Evolutionary conservation across 495 filamentous ascomycete species (phyloP).

Genomic region (Lasiosphaeris hirsuta): DNA sequence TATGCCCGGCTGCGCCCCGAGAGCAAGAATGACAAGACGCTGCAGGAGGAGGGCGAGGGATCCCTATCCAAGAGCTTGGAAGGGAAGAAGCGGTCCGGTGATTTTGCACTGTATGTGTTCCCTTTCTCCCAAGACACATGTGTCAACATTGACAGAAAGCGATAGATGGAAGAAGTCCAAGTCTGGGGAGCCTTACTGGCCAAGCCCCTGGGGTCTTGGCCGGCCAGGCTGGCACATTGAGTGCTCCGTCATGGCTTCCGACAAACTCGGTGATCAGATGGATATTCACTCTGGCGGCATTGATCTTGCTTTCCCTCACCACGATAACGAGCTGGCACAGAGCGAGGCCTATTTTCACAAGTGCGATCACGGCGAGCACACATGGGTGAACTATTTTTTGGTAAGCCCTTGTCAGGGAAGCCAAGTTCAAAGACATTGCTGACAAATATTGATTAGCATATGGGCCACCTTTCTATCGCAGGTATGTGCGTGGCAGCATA

Average conservation of each 20-base stretch:
- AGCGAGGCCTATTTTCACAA: constrained; percentile 79
- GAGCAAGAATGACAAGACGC: constrained; percentile 74
- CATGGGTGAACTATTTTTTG: constrained; percentile 95
- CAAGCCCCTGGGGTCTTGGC: constrained; percentile 79
- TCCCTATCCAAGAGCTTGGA: constrained; percentile 65
- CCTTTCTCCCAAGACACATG: not conserved
- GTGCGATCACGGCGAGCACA: constrained; percentile 51
- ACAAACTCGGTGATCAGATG: constrained; percentile 73
- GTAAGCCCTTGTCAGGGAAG: not conserved
- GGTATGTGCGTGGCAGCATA: constrained; percentile 46
- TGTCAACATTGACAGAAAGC: not conserved
- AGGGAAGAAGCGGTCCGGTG: constrained; percentile 66
- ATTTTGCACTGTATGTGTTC: constrained; percentile 67
- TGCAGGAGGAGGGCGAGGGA: constrained; percentile 89
- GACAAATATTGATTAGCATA: constrained; percentile 49
- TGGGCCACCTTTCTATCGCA: constrained; percentile 87
- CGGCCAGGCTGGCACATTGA: constrained; percentile 98
- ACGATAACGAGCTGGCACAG: constrained; percentile 95
- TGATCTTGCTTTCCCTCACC: constrained; percentile 92
- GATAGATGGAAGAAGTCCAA: constrained; percentile 83
- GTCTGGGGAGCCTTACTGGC: constrained; percentile 88
- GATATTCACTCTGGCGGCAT: constrained; percentile 95
- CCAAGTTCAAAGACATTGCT: too few relatives aligned
- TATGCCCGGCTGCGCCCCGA: constrained; percentile 88
- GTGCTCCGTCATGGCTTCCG: constrained; percentile 94